These are phyloP conservation scores for Cordyceps cateniannulata DNA, from an alignment of 2,329 filamentous ascomycete genomes.

Conservation along the genomic window DNA sequence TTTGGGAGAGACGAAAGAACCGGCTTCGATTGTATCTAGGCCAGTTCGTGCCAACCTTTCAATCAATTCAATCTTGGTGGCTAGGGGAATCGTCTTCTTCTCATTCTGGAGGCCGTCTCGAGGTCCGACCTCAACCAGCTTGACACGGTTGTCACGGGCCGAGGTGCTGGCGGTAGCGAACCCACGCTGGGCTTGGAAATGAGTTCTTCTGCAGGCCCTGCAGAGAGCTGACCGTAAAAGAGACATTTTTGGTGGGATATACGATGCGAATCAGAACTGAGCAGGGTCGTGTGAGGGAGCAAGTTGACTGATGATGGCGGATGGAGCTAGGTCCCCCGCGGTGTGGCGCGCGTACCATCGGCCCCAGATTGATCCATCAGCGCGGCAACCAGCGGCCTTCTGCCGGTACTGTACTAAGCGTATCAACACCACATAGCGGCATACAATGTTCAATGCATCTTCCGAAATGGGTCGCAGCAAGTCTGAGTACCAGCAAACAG, in stretches of 20 bases:
- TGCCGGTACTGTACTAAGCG: too few relatives aligned
- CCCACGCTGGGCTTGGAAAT: constrained; percentile 25
- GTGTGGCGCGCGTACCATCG: constrained; percentile 12
- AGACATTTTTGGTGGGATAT: constrained; percentile 23
- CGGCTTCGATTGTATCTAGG: constrained; percentile 68
- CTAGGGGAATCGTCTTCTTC: constrained; percentile 61
- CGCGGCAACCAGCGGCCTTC: constrained; percentile 7
- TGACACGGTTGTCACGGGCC: constrained; percentile 39
- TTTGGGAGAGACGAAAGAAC: constrained; percentile 77
- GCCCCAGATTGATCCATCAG: constrained; percentile 9
- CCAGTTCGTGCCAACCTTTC: constrained; percentile 62
- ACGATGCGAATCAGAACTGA: neutral
- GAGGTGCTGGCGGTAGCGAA: constrained; percentile 34
- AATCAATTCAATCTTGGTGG: constrained; percentile 72
- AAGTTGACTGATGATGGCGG: constrained; percentile 5
- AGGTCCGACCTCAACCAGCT: constrained; percentile 77
- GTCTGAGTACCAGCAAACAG: neutral
- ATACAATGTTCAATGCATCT: neutral
- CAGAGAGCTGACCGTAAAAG: constrained; percentile 31
- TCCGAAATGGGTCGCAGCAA: neutral
- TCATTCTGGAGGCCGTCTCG: constrained; percentile 86
- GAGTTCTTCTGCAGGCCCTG: constrained; percentile 31
- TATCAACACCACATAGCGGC: neutral
- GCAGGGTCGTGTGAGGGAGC: constrained; percentile 6
- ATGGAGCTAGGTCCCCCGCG: constrained; percentile 6